Base-by-base conservation (phyloP, 352 stramenopile genomes). In the Phytophthora capsici region DNA sequence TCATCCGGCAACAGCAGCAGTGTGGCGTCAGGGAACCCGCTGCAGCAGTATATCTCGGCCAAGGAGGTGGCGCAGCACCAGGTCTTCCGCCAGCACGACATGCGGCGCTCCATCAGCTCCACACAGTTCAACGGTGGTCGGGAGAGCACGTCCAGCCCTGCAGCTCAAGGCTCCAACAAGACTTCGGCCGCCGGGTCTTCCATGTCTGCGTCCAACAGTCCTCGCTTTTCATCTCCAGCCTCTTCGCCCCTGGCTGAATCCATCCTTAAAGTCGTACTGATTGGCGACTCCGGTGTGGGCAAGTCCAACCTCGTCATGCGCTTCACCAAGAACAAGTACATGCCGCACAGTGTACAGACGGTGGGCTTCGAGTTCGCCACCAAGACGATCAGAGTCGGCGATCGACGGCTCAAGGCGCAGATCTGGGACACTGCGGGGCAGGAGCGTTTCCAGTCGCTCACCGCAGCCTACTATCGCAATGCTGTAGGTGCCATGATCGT, bases 371-470 rank as follows among this genome's bases (percentile, higher is more conserved):
- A 96, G 66, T 96, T 95, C 61, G 84, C 86, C 45, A 91, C 86
- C 66, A 95, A 95, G 66, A 94, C 80, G 22, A 86, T 96, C 50
- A 84, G 87, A 25, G 84, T 96, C 17, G 87, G 86, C 43, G 85
- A 94, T 41, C 80, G 84, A 30, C 81, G 86, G 41, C 84, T 95
- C 57, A 94, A 93, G 74, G 88, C 87, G n/a, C 86, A 95, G 71
- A 91, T 97, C 34, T 96, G 86, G 88, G 86, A 95, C 70, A 93
- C 88, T 17, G 90, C 91, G 1, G 93, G 93, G 0, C 89, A 97
- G 34, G 92, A 98, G 48, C 83, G 90, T 19, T 97, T 98, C 71
- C 85, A 96, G 66, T 97, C 86, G 58, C 85, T 98, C 40, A 97
- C 88, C 32, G 77, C 91, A n/a, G 88, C 91, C 25, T 98, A 97